Evolutionary conservation across 1,284 basidiomycete genomes (phyloP), one percentile per base, ranked within the genome.

Genomic region (Sporisorium reilianum): DNA sequence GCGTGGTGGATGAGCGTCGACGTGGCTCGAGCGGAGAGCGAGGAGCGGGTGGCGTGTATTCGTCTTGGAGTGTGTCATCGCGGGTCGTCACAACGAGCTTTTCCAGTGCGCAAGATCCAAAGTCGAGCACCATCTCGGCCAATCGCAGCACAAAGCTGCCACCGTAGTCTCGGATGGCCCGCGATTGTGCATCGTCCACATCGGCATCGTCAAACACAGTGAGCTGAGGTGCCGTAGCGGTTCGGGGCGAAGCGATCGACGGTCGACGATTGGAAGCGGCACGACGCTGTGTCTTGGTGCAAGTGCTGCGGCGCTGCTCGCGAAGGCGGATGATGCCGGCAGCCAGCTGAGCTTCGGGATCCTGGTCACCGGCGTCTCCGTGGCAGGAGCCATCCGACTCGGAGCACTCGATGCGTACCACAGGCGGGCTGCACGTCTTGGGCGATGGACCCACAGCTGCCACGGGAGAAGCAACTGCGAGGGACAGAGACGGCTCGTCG

Each of bases 311-410:
- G 20, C 63, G 70, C 38, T 64, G 61, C 34, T 75, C 60, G 32
- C 68, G 59, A 49, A 69, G 64, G 10, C 66, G 62, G 53, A 67
- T 62, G 60, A 77, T 75, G 26, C 70, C 77, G 3, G 69, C 67
- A 12, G 76, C 79, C 9, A 81, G 76, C 63, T 81, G 79, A 36
- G 64, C 65, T 26, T 81, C 78, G 22, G 78, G 78, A 40, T 81
- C 78, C 14, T 74, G 63, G 50, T 81, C 79, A 12, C 79, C 79
- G 0, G 66, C 65, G 44, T 81, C 78, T 16, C 78, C 78, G 50
- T 81, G 78, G 51, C 72, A 80, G 22, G 78, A 80, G 54, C 79
- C 79, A 42, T 81, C 78, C 11, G 74, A 77, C 55, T 75, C 71
- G 42, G 71, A 75, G 46, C 60, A 75, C 38, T 73, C 62, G 52